Evolutionary conservation across 73 alveolate genomes (phyloP).

Genomic region (Tetrahymena thermophila): DNA sequence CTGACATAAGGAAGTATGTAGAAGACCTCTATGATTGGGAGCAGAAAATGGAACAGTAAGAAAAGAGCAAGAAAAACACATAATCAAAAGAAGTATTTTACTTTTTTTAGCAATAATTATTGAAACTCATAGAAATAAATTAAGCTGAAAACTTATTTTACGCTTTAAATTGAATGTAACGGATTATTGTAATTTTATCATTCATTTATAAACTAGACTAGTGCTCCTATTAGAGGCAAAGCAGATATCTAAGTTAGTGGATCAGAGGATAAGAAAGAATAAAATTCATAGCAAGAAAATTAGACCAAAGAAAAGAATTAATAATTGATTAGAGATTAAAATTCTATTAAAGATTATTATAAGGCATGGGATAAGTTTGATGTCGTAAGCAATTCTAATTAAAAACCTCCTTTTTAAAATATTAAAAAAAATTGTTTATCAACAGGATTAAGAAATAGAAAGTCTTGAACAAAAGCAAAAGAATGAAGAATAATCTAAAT

Average conservation of each 20-base stretch:
- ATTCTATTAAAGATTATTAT: slow-evolving; percentile 22
- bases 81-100: background rate
- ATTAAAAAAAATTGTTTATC: background rate
- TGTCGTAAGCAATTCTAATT: background rate
- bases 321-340: slow-evolving; percentile 1
- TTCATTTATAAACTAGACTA: background rate
- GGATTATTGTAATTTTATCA: too few relatives aligned
- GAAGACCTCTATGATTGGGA: slow-evolving; percentile 41
- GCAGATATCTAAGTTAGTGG: slow-evolving; percentile 1
- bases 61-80: background rate
- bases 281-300: background rate
- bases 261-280: background rate
- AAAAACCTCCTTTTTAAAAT: background rate
- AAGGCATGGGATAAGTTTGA: slow-evolving; percentile 40
- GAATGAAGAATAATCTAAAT: background rate
- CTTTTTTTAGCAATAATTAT: background rate
- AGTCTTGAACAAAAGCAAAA: background rate
- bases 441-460: background rate
- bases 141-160: background rate
- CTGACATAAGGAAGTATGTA: slow-evolving; percentile 11
- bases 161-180: background rate
- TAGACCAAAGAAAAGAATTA: background rate
- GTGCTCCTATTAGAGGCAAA: slow-evolving; percentile 22
- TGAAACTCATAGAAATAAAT: background rate
- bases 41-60: background rate